Conservation (phyloP, 2,329 filamentous ascomycete species). For the Beauveria scarabaeidicola region DNA sequence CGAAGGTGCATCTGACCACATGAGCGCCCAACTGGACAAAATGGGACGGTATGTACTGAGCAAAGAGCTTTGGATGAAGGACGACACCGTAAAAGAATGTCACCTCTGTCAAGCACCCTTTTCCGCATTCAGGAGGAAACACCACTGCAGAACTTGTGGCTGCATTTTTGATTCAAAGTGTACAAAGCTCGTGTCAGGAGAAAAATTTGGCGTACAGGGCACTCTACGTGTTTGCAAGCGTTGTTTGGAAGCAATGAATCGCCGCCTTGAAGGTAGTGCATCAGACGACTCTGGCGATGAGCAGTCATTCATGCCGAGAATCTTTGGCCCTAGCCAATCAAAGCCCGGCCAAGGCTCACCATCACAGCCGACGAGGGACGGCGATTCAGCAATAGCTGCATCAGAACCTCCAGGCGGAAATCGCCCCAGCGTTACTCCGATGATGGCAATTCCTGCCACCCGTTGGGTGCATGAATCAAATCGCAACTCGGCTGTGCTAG, state of each 20-base stretch:
- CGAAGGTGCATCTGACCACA: constrained; percentile 49
- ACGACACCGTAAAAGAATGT: constrained; percentile 96
- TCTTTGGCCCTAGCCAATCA: constrained; percentile 48
- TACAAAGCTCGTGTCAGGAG: constrained; percentile 81
- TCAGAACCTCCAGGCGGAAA: constrained; percentile 37
- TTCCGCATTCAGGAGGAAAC: constrained; percentile 88
- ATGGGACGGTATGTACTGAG: constrained; percentile 83
- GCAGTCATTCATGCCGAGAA: constrained; percentile 57
- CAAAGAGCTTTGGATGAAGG: constrained; percentile 98
- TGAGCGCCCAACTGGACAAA: constrained; percentile 55
- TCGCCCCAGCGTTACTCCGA: constrained; percentile 53
- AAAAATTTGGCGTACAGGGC: constrained; percentile 77
- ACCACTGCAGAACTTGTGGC: constrained; percentile 93
- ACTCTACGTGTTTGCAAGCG: constrained; percentile 86
- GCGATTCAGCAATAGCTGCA: constrained; percentile 23
- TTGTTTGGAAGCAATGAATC: constrained; percentile 84
- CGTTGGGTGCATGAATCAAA: constrained; percentile 66
- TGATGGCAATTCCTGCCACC: constrained; percentile 63
- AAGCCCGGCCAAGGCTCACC: constrained; percentile 31
- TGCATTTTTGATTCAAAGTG: constrained; percentile 98
- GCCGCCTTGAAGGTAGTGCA: constrained; percentile 74
- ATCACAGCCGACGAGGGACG: constrained; percentile 29
- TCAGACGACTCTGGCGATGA: constrained; percentile 84
- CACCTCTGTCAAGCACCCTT: constrained; percentile 88
- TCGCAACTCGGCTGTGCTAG: constrained; percentile 77